Evolutionary conservation across 1,139 yeast genomes (phyloP).

Genomic region (Saccharomyces uvarum): DNA sequence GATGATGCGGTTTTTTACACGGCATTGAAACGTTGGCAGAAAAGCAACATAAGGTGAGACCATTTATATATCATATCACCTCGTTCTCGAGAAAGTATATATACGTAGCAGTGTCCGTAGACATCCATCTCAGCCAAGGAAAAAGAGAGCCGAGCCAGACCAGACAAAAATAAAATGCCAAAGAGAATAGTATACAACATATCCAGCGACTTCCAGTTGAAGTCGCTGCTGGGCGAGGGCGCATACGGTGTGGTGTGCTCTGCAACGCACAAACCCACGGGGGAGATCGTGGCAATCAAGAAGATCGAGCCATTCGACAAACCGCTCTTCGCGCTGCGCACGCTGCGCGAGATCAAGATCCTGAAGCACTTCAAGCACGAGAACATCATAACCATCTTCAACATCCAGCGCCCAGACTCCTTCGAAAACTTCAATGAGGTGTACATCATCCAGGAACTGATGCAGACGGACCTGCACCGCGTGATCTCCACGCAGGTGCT

Average conservation of each 20-base stretch:
- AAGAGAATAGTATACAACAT: constrained; percentile 70
- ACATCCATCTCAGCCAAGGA: not conserved
- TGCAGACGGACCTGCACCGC: constrained; percentile 92
- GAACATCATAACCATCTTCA: constrained; percentile 82
- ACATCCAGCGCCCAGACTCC: constrained; percentile 78
- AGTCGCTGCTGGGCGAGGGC: constrained; percentile 89
- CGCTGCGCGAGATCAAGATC: constrained; percentile 81
- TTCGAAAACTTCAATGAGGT: constrained; percentile 78
- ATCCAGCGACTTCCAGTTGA: constrained; percentile 76
- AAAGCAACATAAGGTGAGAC: not conserved
- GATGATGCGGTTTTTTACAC: not conserved
- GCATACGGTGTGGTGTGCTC: constrained; percentile 96
- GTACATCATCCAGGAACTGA: constrained; percentile 84
- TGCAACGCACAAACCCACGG: constrained; percentile 81
- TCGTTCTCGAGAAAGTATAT: not conserved
- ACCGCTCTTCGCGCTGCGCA: constrained; percentile 83
- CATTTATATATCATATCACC: not conserved
- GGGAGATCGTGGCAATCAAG: constrained; percentile 88
- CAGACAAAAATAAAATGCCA: constrained; percentile 20
- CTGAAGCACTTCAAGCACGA: constrained; percentile 85
- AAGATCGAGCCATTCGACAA: constrained; percentile 91
- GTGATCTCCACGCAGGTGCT: constrained; percentile 81
- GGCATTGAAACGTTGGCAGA: not conserved
- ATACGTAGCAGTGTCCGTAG: not conserved
- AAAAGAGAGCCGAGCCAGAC: not conserved